Evolutionary conservation across 805 yeast species (phyloP).

Genomic region (Ogataea ramenticola): DNA sequence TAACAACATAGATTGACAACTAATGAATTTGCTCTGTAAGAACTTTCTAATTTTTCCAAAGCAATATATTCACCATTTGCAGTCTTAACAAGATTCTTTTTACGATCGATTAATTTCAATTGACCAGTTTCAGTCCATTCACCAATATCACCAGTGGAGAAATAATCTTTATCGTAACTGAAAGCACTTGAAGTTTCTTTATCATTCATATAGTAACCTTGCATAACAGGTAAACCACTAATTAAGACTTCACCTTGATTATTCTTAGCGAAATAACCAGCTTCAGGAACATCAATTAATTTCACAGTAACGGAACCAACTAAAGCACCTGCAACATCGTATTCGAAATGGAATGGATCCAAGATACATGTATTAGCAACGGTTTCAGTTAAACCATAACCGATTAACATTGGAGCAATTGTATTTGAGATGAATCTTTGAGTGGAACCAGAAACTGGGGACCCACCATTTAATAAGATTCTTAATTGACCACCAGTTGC

Average conservation of each 20-base stretch:
- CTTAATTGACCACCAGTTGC: slow-evolving; percentile 92
- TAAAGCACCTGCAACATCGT: slow-evolving; percentile 75
- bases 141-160: slow-evolving; percentile 94
- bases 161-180: slow-evolving; percentile 81
- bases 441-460: slow-evolving; percentile 76
- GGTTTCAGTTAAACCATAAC: slow-evolving; percentile 96
- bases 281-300: slow-evolving; percentile 84
- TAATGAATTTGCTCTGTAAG: slow-evolving; percentile 74
- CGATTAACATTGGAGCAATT: slow-evolving; percentile 81
- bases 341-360: slow-evolving; percentile 58
- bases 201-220: slow-evolving; percentile 76
- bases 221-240: slow-evolving; percentile 63
- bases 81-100: slow-evolving; percentile 93
- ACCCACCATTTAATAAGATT: slow-evolving; percentile 81
- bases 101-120: slow-evolving; percentile 82
- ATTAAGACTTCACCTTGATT: slow-evolving; percentile 90
- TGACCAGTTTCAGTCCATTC: slow-evolving; percentile 83
- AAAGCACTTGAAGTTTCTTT: slow-evolving; percentile 73
- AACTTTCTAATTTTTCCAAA: slow-evolving; percentile 85
- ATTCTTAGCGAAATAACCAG: slow-evolving; percentile 84
- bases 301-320: slow-evolving; percentile 81
- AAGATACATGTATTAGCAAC: slow-evolving; percentile 78
- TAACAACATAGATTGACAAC: slow-evolving; percentile 85
- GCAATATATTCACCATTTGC: slow-evolving; percentile 97
- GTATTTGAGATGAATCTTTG: slow-evolving; percentile 73